Base-by-base conservation (phyloP, 2,329 filamentous ascomycete species). In the Aspergillus pseudoterreus region DNA sequence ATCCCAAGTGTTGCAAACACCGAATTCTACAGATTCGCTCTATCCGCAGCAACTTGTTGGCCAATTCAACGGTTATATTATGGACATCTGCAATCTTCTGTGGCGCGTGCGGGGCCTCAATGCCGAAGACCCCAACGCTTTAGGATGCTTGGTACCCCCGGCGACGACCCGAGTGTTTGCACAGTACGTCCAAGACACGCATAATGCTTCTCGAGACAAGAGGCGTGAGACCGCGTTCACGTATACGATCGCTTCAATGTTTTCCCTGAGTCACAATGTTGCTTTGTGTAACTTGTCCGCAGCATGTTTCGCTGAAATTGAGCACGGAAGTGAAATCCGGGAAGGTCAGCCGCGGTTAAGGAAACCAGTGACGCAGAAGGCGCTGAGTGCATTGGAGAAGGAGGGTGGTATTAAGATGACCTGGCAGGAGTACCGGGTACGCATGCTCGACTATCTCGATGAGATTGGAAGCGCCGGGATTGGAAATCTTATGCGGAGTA, bases 31-130 rank as follows among this genome's bases (percentile, higher is more conserved):
- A 43, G 61, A 63, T 56, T 68, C 57, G n/a, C 58, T 70, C 55
- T 86, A 85, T 55, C 77, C 83, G 24, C 76, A 81, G 39, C 71
- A 76, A 30, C 82, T 86, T 50, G 81, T 90, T 38, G 82, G 83
- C 57, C 73, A 80, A 21, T 92, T 94, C 73, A 95, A 95, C 66
- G 86, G 86, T 19, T 91, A 87, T 66, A 79, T 95, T 30, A 92
- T 94, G 83, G 90, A 95, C 65, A 80, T 91, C 30, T 92, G 89
- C 75, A 95, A 95, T 65, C 83, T 88, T 46, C 69, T 94, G 43
- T 95, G 90, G 90, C 82, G 89, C 8, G 82, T 82, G 19, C 82
- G 85, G 11, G 90, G 86, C 1, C 86, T 95, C 53, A 82, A 82
- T 52, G 73, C 74, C 11, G 74, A 75, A 1, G 88, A 92, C 57